These are phyloP conservation scores for Microdochium nivale DNA, from an alignment of 2,329 filamentous ascomycete genomes.

Conservation along the genomic window DNA sequence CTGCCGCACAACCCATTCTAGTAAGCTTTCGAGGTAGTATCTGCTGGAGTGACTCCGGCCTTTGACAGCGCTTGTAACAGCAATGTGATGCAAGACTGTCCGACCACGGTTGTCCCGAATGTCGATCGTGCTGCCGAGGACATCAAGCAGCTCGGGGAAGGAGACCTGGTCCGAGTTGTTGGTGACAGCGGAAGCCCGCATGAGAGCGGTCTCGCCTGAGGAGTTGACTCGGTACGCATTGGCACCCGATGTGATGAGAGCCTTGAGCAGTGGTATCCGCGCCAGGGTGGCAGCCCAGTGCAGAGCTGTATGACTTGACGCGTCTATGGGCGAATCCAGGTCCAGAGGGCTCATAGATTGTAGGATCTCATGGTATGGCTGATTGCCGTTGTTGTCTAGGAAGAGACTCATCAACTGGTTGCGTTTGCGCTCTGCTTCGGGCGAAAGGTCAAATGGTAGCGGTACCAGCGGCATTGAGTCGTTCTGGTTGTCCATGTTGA, in stretches of 20 bases:
- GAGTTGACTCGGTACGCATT: conserved; percentile 83
- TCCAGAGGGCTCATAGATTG: conserved; percentile 68
- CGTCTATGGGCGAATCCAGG: conserved; percentile 86
- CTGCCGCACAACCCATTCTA: conserved; percentile 91
- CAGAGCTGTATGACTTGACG: conserved; percentile 79
- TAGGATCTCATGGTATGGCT: conserved; percentile 59
- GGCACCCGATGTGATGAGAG: conserved; percentile 75
- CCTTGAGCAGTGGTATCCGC: conserved; percentile 70
- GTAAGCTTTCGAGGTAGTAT: conserved; percentile 88
- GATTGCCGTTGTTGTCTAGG: conserved; percentile 60
- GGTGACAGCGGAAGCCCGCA: conserved; percentile 85
- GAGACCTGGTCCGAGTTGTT: conserved; percentile 89
- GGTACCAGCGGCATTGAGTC: conserved; percentile 55
- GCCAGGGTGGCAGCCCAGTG: conserved; percentile 96
- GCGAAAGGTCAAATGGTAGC: conserved; percentile 48
- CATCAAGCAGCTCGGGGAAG: conserved; percentile 83
- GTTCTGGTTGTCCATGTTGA: conserved; percentile 38
- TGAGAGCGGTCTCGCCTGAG: conserved; percentile 83
- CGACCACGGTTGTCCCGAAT: conserved; percentile 81
- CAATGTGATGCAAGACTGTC: conserved; percentile 93
- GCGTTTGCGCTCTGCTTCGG: conserved; percentile 71
- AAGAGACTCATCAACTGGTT: conserved; percentile 77
- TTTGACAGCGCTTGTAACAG: conserved; percentile 90
- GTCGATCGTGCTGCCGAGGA: conserved; percentile 84
- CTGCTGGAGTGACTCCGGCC: conserved; percentile 84